A percentile compares a stretch with the other conserved stretches of the same genome.
phyloP scores from a whole-genome alignment of 257 asterid species.

The Solanum okadae region DNA sequence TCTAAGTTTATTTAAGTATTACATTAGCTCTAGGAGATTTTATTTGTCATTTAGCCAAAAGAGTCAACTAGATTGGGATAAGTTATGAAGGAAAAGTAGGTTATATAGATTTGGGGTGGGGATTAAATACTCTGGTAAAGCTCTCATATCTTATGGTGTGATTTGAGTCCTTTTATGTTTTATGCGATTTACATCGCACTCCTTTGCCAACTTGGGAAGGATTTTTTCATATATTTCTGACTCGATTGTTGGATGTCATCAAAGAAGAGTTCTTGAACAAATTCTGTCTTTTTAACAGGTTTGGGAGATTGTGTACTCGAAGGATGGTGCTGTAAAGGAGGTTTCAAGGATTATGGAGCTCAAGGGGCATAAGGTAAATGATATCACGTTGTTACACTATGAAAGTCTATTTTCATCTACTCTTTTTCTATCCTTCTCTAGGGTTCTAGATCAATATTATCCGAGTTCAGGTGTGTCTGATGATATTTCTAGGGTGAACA shows the following conservation, averaged over 20 bases:
- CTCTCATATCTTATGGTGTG: background rate
- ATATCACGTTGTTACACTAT: background rate
- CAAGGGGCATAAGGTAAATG: constrained; percentile 94
- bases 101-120: background rate
- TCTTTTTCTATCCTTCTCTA: background rate
- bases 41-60: background rate
- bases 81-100: background rate
- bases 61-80: background rate
- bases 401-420: background rate
- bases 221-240: background rate
- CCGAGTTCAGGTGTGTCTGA: background rate
- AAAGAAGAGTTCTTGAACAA: background rate
- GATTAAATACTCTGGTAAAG: background rate
- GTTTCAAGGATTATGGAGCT: constrained; percentile 82
- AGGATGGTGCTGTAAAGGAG: constrained; percentile 95
- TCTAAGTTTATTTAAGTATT: background rate
- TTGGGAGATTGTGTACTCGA: constrained; percentile 90
- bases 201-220: background rate
- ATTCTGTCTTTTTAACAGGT: constrained; percentile 32
- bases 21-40: background rate
- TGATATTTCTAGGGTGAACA: background rate
- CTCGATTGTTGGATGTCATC: background rate
- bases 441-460: background rate
- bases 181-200: background rate
- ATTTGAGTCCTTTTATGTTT: background rate